Evolutionary conservation across 2,329 filamentous ascomycete species (phyloP), one percentile per base, ranked within the genome.

Genomic region (Calonectria honghensis): DNA sequence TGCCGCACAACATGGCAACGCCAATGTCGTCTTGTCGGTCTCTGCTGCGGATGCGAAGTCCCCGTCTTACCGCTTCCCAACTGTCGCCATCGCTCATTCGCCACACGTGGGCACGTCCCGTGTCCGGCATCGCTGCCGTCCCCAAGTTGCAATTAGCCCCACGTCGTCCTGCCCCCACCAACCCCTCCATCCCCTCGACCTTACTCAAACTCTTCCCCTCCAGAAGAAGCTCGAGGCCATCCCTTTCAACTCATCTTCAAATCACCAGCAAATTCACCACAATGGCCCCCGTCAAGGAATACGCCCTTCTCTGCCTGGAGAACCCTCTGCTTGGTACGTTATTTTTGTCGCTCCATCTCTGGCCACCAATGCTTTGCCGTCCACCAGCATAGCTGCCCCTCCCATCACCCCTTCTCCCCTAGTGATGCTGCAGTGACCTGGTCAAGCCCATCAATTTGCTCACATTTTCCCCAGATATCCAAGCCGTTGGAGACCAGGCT

Each of bases 321-420:
- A 99, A 99, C 88, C 97, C 97, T 86, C 93, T 99, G 82, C 94
- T 99, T 82, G 96, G 94, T 96, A 88, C 81, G 90, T 87, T 79
- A 48, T 39, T 68, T 27, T 50, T 31, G 50, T 29, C 65, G 68
- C 27, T 51, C n/a, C n/a, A n/a, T 48, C 27, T 59, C 35, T 27
- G 39, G 72, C 9, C 69, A 32, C 70, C 61, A 63, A 57, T 61
- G 27, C 37, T 65, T 31, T 54, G 24, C 14, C 2, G 7, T 50
- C 16, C 50, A 27, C 35, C 3, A 63, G 14, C n/a, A 37, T 10
- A 9, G 7, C 16, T 50, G 29, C 29, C 29, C 32, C 35, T 20
- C 37, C 16, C 29, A 27, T 18, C 27, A 27, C 63, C 54, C 32
- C 54, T 51, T 59, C 68, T 77, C 76, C 77, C 75, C 75, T 71